Conservation (phyloP, 768 basidiomycete species). For the Phanerodontia chrysosporium region DNA sequence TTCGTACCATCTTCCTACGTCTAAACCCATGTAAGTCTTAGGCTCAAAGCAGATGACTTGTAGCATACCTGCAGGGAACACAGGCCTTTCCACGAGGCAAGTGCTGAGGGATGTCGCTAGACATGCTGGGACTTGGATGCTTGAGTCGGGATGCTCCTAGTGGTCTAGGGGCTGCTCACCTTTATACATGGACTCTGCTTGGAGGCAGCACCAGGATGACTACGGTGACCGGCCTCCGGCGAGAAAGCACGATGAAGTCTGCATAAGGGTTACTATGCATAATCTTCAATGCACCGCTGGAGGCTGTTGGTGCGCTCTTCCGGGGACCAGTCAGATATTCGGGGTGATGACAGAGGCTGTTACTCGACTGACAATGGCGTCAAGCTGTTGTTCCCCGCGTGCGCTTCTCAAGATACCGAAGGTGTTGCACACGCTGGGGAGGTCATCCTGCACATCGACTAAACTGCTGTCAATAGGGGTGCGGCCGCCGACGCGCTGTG, state of each 20-base stretch:
- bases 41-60: neutral
- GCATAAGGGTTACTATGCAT: neutral
- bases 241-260: neutral
- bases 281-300: conserved; percentile 1
- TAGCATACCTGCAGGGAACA: conserved; percentile 13
- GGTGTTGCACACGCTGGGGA: neutral
- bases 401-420: neutral
- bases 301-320: neutral
- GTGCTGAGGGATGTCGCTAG: conserved; percentile 9
- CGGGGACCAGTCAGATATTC: neutral
- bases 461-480: neutral
- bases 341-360: conserved; percentile 1
- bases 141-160: neutral
- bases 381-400: neutral
- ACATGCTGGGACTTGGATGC: conserved; percentile 1
- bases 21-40: neutral
- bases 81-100: conserved; percentile 16
- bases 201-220: neutral
- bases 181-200: neutral
- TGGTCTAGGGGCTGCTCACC: neutral
- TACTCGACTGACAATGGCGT: neutral
- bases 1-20: conserved; percentile 8
- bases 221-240: conserved; percentile 8
- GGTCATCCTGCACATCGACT: neutral
- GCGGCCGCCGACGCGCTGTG: neutral